These are phyloP conservation scores for Melanogaster broomeanus DNA, from an alignment of 768 basidiomycete species.

Conservation along the genomic window DNA sequence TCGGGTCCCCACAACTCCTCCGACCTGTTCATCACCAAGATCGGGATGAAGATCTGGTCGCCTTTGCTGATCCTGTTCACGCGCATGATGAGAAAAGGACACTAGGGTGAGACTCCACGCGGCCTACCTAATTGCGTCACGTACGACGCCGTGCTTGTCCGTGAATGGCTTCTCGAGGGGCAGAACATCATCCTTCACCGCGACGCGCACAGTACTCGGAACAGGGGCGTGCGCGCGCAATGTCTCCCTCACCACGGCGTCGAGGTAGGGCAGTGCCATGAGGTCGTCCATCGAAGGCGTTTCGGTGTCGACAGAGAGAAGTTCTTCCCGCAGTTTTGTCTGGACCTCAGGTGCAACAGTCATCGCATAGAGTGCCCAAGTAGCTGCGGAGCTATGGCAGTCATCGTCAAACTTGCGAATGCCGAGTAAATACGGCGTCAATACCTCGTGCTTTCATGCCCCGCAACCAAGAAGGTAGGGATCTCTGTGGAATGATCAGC, in stretches of 20 bases:
- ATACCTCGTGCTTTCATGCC: no score
- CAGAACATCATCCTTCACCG: conserved; percentile 50
- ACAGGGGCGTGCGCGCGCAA: conserved; percentile 56
- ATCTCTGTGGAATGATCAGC: no score
- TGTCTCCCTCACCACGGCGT: conserved; percentile 59
- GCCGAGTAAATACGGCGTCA: no score
- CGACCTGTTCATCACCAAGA: conserved; percentile 52
- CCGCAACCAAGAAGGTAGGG: no score
- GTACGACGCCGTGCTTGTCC: conserved; percentile 40
- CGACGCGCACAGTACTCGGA: conserved; percentile 42
- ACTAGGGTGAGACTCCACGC: no score
- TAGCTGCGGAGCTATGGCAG: no score
- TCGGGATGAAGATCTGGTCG: conserved; percentile 49
- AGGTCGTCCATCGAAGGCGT: conserved; percentile 68
- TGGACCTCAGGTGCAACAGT: no score
- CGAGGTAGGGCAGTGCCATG: conserved; percentile 63
- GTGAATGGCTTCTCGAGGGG: conserved; percentile 46
- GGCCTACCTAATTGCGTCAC: conserved; percentile 38
- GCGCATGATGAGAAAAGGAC: no score
- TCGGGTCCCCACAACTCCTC: conserved; percentile 61
- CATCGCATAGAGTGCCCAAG: no score
- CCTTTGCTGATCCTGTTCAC: conserved; percentile 42
- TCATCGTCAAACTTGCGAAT: no score
- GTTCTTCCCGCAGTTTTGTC: no score
- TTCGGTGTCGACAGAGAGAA: conserved; percentile 46